Evolutionary conservation across 805 yeast species (phyloP).

Genomic region (Schwanniomyces yamadae): DNA sequence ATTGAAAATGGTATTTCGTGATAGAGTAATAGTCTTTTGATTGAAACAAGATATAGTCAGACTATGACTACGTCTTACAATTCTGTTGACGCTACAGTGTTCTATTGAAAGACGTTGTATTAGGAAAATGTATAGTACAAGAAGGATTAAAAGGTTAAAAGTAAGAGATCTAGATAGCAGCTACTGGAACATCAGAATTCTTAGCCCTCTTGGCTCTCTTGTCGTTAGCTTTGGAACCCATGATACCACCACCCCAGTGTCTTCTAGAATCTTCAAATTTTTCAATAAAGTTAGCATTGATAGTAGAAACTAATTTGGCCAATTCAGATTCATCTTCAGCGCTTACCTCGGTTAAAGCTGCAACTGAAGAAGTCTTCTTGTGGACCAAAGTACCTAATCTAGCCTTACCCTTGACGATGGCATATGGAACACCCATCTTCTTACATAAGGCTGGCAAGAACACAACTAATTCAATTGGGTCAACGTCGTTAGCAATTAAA

Average conservation of each 20-base stretch:
- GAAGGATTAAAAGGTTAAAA: background rate
- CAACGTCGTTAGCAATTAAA: slow-evolving; percentile 97
- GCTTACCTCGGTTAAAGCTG: slow-evolving; percentile 93
- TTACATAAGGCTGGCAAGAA: slow-evolving; percentile 98
- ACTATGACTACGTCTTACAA: too few species aligned
- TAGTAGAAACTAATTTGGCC: slow-evolving; percentile 88
- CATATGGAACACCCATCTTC: slow-evolving; percentile 95
- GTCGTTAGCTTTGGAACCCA: slow-evolving; percentile 92
- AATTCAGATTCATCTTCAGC: slow-evolving; percentile 94
- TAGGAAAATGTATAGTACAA: too few species aligned
- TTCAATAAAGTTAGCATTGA: slow-evolving; percentile 89
- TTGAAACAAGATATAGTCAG: too few species aligned
- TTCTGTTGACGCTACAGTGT: too few species aligned
- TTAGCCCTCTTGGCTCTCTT: slow-evolving; percentile 76
- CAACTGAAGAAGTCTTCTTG: slow-evolving; percentile 96
- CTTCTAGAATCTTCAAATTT: slow-evolving; percentile 95
- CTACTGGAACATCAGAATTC: slow-evolving; percentile 32
- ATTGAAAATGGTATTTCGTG: too few species aligned
- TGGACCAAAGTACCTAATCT: slow-evolving; percentile 65
- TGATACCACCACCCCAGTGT: slow-evolving; percentile 99
- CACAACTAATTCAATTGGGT: slow-evolving; percentile 96
- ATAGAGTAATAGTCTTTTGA: too few species aligned
- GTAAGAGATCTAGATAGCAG: slow-evolving; percentile 1
- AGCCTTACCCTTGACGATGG: slow-evolving; percentile 46
- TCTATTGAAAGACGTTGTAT: too few species aligned